Percentiles rank a stretch among this genome's conserved stretches.
These are phyloP conservation scores for Suhomyces pyralidae DNA, from an alignment of 805 yeast species.

Conservation along the genomic window DNA sequence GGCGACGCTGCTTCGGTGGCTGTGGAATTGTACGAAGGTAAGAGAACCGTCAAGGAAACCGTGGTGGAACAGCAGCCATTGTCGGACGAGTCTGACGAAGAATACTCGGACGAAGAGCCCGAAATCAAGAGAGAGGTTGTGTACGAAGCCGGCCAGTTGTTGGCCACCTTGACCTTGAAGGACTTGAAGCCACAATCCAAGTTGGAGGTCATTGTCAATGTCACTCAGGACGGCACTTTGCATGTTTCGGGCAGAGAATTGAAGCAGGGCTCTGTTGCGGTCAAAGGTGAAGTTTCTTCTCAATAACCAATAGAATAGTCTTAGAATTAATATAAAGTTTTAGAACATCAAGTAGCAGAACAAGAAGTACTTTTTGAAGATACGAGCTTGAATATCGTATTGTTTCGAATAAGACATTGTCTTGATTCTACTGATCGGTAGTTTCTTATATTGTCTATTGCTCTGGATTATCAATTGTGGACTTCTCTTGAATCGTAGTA, in stretches of 20 bases:
- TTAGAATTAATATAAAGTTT: too few species aligned
- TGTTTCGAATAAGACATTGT: too few species aligned
- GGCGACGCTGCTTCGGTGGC: constrained; percentile 57
- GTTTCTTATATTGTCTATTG: too few species aligned
- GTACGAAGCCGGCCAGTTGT: constrained; percentile 65
- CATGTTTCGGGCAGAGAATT: constrained; percentile 66
- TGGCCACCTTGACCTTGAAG: constrained; percentile 76
- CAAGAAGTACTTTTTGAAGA: too few species aligned
- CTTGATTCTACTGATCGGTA: too few species aligned
- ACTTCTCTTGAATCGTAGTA: too few species aligned
- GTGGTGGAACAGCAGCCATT: constrained; percentile 65
- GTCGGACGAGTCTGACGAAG: constrained; percentile 49
- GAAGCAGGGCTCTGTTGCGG: constrained; percentile 53
- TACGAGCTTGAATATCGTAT: too few species aligned
- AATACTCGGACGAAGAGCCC: constrained; percentile 77
- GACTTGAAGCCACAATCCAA: constrained; percentile 62
- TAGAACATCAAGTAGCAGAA: too few species aligned
- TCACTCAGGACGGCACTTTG: constrained; percentile 62
- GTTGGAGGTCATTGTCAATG: constrained; percentile 67
- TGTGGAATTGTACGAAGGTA: constrained; percentile 80
- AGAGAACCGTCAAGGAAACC: constrained; percentile 77
- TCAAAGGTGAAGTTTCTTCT: constrained; percentile 55
- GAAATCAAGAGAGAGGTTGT: constrained; percentile 76
- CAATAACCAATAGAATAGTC: too few species aligned
- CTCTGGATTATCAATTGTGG: too few species aligned